Evolutionary conservation across 2,329 filamentous ascomycete genomes (phyloP).

Genomic region (Penicillium sp.): DNA sequence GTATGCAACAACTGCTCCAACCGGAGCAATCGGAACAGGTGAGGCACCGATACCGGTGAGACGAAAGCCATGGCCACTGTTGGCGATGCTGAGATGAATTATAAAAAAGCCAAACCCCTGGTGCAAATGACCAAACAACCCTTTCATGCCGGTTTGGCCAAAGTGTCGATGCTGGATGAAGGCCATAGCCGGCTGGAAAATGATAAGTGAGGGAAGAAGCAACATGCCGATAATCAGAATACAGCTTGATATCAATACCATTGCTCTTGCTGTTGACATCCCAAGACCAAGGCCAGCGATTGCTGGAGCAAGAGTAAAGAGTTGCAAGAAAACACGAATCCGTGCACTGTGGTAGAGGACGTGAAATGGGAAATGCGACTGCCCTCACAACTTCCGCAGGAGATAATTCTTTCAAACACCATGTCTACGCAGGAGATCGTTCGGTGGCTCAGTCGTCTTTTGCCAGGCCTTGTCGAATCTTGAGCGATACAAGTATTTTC

Average conservation of each 20-base stretch:
- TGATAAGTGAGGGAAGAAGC: slow-evolving; percentile 50
- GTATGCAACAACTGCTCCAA: slow-evolving; percentile 48
- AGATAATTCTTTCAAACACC: slow-evolving; percentile 53
- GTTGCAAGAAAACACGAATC: slow-evolving; percentile 47
- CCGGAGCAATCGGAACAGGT: neutral
- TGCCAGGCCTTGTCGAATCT: slow-evolving; percentile 49
- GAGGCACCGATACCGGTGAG: slow-evolving; percentile 36
- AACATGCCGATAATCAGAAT: slow-evolving; percentile 56
- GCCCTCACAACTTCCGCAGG: slow-evolving; percentile 46
- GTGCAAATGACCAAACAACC: slow-evolving; percentile 49
- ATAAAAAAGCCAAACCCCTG: slow-evolving; percentile 54
- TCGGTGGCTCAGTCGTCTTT: slow-evolving; percentile 52
- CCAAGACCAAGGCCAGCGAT: slow-evolving; percentile 52
- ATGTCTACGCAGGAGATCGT: slow-evolving; percentile 53
- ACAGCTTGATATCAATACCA: slow-evolving; percentile 36
- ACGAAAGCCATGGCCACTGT: slow-evolving; percentile 55
- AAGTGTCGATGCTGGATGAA: slow-evolving; percentile 52
- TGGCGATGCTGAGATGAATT: slow-evolving; percentile 54
- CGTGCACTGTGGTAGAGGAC: slow-evolving; percentile 44
- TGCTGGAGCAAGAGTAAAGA: slow-evolving; percentile 48
- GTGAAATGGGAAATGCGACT: slow-evolving; percentile 36
- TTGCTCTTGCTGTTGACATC: slow-evolving; percentile 46
- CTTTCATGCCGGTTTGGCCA: slow-evolving; percentile 46
- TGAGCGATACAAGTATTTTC: slow-evolving; percentile 44
- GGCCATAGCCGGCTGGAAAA: slow-evolving; percentile 56